phyloP scores from a whole-genome alignment of 371 early-diverging fungal genomes.

The Mucor irregularis region DNA sequence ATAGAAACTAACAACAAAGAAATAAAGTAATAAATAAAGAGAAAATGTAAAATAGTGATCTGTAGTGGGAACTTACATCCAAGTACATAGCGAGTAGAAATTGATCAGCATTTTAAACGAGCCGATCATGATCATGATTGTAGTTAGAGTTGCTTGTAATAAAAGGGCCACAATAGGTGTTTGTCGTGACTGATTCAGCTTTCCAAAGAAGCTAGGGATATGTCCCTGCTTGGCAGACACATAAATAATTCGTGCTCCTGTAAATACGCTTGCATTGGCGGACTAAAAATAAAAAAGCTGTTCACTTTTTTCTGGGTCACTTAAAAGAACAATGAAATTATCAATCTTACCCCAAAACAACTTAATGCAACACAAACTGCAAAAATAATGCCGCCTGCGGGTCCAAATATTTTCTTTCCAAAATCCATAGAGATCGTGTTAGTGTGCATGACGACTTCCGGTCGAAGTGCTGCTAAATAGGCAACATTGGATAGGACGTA shows the following conservation, averaged over 20 bases:
- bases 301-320: not conserved
- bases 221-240: constrained; percentile 73
- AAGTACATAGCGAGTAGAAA: constrained; percentile 75
- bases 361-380: constrained; percentile 75
- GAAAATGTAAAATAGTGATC: too few species aligned
- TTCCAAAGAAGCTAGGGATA: constrained; percentile 70
- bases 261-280: constrained; percentile 74
- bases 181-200: constrained; percentile 53
- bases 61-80: constrained; percentile 73
- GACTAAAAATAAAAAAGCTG: constrained; percentile 37
- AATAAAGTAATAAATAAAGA: too few species aligned
- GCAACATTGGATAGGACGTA: constrained; percentile 88
- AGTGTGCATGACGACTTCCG: constrained; percentile 65
- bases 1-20: constrained; percentile 27
- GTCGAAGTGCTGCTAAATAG: constrained; percentile 80
- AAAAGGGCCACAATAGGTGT: constrained; percentile 74
- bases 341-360: constrained; percentile 72
- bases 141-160: constrained; percentile 64
- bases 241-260: constrained; percentile 74
- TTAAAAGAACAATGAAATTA: not conserved
- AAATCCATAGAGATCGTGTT: constrained; percentile 76
- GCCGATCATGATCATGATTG: constrained; percentile 66
- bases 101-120: constrained; percentile 71
- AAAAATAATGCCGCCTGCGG: constrained; percentile 69
- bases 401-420: constrained; percentile 75